Evolutionary conservation across 495 filamentous ascomycete genomes (phyloP), one percentile per base, ranked within the genome.

Genomic region (Thermochaetoides thermophila): DNA sequence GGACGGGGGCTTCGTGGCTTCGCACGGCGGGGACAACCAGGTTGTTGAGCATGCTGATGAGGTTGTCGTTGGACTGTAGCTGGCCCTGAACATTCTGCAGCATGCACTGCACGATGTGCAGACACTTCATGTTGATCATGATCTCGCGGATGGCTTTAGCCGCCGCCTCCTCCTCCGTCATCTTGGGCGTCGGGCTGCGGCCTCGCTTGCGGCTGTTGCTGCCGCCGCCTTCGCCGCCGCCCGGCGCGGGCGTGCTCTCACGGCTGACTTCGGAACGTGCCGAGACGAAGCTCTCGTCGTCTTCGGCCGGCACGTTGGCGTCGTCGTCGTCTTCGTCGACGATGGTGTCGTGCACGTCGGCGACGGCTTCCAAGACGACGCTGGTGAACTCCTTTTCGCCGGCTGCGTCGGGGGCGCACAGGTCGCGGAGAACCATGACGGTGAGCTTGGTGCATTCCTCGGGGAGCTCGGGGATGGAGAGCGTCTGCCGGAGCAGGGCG

Each of bases 21-120:
- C 86, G 73, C 14, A 95, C 85, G 26, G 89, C 91, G 4, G 91
- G 91, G 1, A 96, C 83, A 24, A 99, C 81, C 3, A 96, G 70
- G 47, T 91, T 95, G 55, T 99, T 95, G 26, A 96, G 66, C 81
- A 95, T 94, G 18, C 81, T 81, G 2, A 92, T 81, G 10, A 99
- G 59, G 46, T 91, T 74, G 38, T 75, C 73, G 53, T 93, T 94
- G 28, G 81, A 63, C 53, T 93, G 85, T 18, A 96, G 63, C 35
- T 78, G 74, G 14, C 84, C 81, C 33, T 80, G 61, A 2, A 95
- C 81, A 45, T 94, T 89, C 50, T 91, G 73, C 26, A 99, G 67
- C 85, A 94, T 93, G 64, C 84, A 96, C 46, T 91, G 84, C 15
- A 91, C 85, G 44, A 99, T 93, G 48, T 95, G 83, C 22, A 99